phyloP scores from a whole-genome alignment of 179 eudicot species.

The Beta lomatogona region DNA sequence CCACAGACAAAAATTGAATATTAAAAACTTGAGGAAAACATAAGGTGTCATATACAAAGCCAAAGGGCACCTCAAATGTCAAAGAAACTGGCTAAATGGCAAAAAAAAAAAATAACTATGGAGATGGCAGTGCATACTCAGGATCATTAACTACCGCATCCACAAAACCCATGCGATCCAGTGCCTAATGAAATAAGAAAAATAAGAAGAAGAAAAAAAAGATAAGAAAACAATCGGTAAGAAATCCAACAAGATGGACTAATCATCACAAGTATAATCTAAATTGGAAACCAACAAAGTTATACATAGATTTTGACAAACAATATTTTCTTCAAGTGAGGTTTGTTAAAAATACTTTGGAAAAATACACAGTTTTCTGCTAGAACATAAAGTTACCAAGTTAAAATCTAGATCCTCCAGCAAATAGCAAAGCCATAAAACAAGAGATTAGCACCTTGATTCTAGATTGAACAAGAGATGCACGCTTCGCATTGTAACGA shows the following conservation, averaged over 20 bases:
- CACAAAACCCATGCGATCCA: conserved; percentile 87
- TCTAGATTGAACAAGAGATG: conserved; percentile 99
- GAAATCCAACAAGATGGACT: not conserved
- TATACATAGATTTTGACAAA: too few species aligned
- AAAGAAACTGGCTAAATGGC: not conserved
- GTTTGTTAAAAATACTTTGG: not conserved
- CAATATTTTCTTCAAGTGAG: not conserved
- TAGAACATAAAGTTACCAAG: not conserved
- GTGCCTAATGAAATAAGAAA: conserved; percentile 56
- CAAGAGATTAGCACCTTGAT: conserved; percentile 65
- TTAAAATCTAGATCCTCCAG: conserved; percentile 8
- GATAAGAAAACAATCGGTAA: not conserved
- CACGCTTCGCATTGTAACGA: conserved; percentile 99
- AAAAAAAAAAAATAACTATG: conserved; percentile 3
- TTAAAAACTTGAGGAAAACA: conserved; percentile 7
- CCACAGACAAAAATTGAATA: conserved; percentile 23
- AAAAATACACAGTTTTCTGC: not conserved
- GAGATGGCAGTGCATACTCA: conserved; percentile 55
- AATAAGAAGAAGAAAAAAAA: too few species aligned
- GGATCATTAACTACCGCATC: conserved; percentile 96
- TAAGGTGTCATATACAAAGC: not conserved
- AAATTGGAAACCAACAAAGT: not conserved
- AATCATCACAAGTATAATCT: not conserved
- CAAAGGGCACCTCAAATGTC: not conserved
- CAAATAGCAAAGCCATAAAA: not conserved